Percentiles rank a stretch among this genome's conserved stretches.
phyloP scores from a whole-genome alignment of 129 eudicot genomes.

The Dittrichia graveolens region DNA sequence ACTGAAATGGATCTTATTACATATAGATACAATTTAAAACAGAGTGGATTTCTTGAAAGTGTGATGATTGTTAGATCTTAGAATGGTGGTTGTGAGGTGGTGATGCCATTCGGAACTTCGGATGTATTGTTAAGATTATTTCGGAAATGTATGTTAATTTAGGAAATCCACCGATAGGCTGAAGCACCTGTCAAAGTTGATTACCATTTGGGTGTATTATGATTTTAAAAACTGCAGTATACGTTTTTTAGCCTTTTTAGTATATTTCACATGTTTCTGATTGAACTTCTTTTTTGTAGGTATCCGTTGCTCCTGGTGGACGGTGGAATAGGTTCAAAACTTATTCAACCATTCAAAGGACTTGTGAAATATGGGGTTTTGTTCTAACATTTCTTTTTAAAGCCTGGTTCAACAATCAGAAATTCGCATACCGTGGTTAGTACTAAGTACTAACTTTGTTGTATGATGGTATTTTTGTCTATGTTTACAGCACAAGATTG shows the following conservation, averaged over 20 bases:
- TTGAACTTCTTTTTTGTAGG: constrained; percentile 43
- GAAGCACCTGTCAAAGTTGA: neutral
- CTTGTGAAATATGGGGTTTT: constrained; percentile 97
- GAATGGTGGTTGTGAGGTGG: constrained; percentile 13
- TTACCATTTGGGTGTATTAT: constrained; percentile 2
- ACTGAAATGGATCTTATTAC: neutral
- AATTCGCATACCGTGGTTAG: constrained; percentile 87
- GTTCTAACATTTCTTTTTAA: constrained; percentile 67
- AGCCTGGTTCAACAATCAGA: constrained; percentile 91
- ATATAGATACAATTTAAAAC: neutral
- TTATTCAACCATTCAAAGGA: constrained; percentile 95
- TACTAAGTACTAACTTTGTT: constrained; percentile 32
- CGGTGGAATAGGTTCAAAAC: constrained; percentile 97
- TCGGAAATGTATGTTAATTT: constrained; percentile 1
- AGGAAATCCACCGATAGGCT: neutral
- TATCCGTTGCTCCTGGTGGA: constrained; percentile 98
- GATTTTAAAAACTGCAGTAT: neutral
- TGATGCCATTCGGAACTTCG: neutral
- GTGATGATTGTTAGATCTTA: neutral
- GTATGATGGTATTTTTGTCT: constrained; percentile 1
- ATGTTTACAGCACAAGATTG: neutral
- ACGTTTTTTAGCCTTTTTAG: neutral
- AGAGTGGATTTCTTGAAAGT: constrained; percentile 11
- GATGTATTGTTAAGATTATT: neutral
- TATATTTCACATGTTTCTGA: constrained; percentile 9